Evolutionary conservation across 78 protist species (phyloP), one percentile per base, ranked within the genome.

Genomic region (Pigoraptor vietnamica): DNA sequence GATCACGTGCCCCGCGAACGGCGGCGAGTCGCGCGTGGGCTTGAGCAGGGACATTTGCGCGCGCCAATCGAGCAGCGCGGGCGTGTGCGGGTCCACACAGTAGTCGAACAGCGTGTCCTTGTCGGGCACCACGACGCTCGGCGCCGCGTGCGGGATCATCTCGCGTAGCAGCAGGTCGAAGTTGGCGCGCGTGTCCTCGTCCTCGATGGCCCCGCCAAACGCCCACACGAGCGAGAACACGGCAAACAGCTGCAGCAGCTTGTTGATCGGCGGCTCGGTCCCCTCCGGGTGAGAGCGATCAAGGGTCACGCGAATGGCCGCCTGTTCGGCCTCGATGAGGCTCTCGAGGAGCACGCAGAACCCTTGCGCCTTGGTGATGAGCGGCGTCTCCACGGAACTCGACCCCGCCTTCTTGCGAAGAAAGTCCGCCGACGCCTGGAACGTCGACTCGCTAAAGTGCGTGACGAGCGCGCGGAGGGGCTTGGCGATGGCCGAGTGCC

Each of bases 61-160:
- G 36, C 82, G 21, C 98, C 98, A 97, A 23, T 25, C 34, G 33
- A 37, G 24, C 95, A 95, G 95, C 40, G 32, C 24, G 67, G 56
- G 33, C 86, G 29, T 21, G 35, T 38, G 1, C 23, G 19, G 87
- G 10, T 91, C 88, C 9, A 94, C 92, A 9, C 10, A 14, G 91
- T 86, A 97, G 89, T 93, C 96, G 90, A 34, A 95, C 33, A 86
- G 37, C 37, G 56, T 86, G 56, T 33, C 89, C 89, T 36, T 86
- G 40, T 67, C 34, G 23, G 89, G 89, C 6, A 86, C 55, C 29
- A 19, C 37, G 24, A 86, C 48, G 67, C 67, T 14, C 37, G 89
- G 67, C 91, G 92, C 34, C 40, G 37, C 40, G 39, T 56, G 39
- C 84, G 82, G 48, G 90, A 40, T 9, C 24, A 33, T 21, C 24